Conservation (phyloP, 2,329 filamentous ascomycete species). For the Teratosphaeria gauchensis region DNA sequence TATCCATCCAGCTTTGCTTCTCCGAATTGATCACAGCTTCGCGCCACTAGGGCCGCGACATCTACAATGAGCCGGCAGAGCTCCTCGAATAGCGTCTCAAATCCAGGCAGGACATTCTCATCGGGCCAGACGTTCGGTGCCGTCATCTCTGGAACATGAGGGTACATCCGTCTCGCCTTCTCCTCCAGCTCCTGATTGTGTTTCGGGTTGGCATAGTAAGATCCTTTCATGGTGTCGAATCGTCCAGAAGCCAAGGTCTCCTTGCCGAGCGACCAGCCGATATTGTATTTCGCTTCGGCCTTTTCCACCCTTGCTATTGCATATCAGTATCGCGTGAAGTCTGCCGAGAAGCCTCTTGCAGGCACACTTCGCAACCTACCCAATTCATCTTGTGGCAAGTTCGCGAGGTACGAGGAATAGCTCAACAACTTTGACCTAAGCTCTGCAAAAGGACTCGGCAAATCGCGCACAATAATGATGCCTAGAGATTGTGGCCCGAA, state of each 20-base stretch:
- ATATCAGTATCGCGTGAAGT: background rate
- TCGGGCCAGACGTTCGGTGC: constrained; percentile 82
- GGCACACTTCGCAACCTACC: constrained; percentile 37
- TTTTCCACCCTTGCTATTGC: constrained; percentile 36
- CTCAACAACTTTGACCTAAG: constrained; percentile 68
- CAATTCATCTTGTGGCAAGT: constrained; percentile 61
- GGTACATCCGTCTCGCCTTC: constrained; percentile 43
- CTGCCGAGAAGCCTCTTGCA: background rate
- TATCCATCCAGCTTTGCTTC: constrained; percentile 69
- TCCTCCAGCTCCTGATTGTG: constrained; percentile 54
- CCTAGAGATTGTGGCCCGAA: constrained; percentile 87
- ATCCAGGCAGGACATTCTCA: constrained; percentile 60
- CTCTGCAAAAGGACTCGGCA: constrained; percentile 61
- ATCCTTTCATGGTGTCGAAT: constrained; percentile 72
- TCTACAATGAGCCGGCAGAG: constrained; percentile 83
- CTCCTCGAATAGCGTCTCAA: constrained; percentile 60
- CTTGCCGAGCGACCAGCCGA: constrained; percentile 72
- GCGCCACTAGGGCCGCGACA: constrained; percentile 75
- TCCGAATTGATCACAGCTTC: constrained; percentile 83
- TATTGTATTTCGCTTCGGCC: constrained; percentile 48
- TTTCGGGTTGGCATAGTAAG: constrained; percentile 65
- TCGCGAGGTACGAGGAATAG: constrained; percentile 81
- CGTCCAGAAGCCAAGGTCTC: constrained; percentile 70
- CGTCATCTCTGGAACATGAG: constrained; percentile 79
- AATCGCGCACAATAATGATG: constrained; percentile 84